Evolutionary conservation across 2,329 filamentous ascomycete species (phyloP), one percentile per base, ranked within the genome.

Genomic region (Ceratocystis papillata): DNA sequence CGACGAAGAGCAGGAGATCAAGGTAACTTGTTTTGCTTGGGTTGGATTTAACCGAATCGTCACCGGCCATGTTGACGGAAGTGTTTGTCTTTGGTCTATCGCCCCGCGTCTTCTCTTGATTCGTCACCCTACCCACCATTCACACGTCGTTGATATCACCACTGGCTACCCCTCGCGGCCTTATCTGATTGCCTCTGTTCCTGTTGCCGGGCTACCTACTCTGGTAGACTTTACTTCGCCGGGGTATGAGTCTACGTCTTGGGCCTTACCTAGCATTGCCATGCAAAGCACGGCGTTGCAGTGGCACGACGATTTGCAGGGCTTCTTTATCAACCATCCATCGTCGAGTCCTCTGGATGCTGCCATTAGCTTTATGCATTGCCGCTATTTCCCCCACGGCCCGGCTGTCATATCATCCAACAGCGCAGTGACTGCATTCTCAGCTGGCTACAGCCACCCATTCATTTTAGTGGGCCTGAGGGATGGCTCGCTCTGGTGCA

Each of bases 151-250:
- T 68, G 81, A 84, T 69, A 77, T 85, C 41, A 77, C 77, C 67
- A 80, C 81, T 0, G 81, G 78, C 22, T 84, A 82, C 69, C 83
- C 83, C 3, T 81, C 82, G 1, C 75, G 80, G 66, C 82, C 83
- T 0, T 81, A 81, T 69, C 71, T 83, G 7, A 74, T 85, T n/a
- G 78, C 80, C 5, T 82, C 82, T 1, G 76, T 78, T 3, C 82
- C 83, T 0, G 75, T 84, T 15, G 81, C 81, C 22, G 83, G 83
- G 64, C 77, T 79, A 25, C 74, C 78, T 25, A 81, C 79, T 25
- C 71, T 85, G 8, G 75, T 81, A 4, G 82, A 85, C 71, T 74
- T 85, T 8, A 76, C 76, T 25, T 76, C 78, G 28, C 82, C 83
- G 1, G 80, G 78, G 69, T 75, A 74, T 68, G 82, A 85, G 70